Evolutionary conservation across 441 rosid species (phyloP), one percentile per base, ranked within the genome.

Genomic region (Arabidopsis lyrata): DNA sequence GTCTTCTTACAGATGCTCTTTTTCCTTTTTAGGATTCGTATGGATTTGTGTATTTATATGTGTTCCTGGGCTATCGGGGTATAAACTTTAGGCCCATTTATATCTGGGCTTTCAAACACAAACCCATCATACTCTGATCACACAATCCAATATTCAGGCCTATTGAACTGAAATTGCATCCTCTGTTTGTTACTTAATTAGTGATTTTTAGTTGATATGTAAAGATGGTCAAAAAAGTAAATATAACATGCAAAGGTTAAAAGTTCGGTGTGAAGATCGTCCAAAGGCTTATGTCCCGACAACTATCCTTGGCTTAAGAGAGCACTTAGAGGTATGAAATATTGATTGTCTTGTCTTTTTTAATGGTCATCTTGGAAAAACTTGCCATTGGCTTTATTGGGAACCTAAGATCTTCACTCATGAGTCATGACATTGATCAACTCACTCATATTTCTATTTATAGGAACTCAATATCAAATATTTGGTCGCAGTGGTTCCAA

Each of bases 1-100:
- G 53, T 73, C 66, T 29, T 38, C 32, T 73, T 36, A 38, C 47
- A 56, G 49, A 73, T 65, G 49, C 44, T 56, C 59, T 64, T 27
- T 44, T 49, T 4, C 59, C 31, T 18, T 38, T 74, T 20, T 38
- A 29, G 36, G 66, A 56, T 56, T 64, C 41, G 22, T 59, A 56
- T 11, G 41, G 58, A 56, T 45, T 65, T 64, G 48, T 42, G 49
- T 10, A 4, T 8, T 55, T 1, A 22, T 22, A 22, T 22, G 24
- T 22, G 24, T 22, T 22, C 67, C 31, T 50, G 9, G 44, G 10
- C 12, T 42, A 11, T 54, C 63, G 0, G 2, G 20, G 12, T 29
- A 39, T 18, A 11, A 44, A 27, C 41, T 68, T 11, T 18, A 58
- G 68, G 73, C 68, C 78, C 54, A 24, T 2, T 1, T 29, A 13